Conservation (phyloP, 176 grass and related monocot genomes). For the Olyra latifolia region DNA sequence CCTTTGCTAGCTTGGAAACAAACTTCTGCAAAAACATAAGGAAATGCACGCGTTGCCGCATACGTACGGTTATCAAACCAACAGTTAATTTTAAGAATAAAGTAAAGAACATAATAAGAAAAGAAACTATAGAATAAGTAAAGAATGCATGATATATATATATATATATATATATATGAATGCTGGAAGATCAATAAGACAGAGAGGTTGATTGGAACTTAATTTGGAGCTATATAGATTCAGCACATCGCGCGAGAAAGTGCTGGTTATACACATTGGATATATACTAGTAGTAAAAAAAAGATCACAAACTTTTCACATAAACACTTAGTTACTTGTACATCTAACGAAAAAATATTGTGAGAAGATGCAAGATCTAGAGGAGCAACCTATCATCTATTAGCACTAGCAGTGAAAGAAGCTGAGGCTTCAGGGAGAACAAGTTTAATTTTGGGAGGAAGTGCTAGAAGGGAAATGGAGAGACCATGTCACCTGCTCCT, state of each 20-base stretch:
- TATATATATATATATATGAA: no score
- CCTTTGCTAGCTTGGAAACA: background rate
- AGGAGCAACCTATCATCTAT: background rate
- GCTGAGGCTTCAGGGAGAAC: background rate
- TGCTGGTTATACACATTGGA: background rate
- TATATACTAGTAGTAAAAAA: background rate
- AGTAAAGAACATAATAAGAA: background rate
- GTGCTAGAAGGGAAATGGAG: background rate
- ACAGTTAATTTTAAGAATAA: background rate
- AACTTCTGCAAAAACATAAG: constrained; percentile 8
- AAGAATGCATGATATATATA: background rate
- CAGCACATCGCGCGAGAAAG: background rate
- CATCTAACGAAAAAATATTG: background rate
- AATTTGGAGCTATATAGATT: background rate
- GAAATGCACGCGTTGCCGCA: background rate
- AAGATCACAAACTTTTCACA: background rate
- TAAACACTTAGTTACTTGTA: background rate
- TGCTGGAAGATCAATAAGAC: background rate
- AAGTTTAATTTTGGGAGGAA: background rate
- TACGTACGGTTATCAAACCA: background rate
- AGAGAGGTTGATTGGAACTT: background rate
- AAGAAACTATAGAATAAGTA: background rate
- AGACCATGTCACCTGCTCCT: constrained; percentile 13
- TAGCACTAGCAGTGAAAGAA: background rate
- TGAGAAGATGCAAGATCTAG: background rate